phyloP scores from a whole-genome alignment of 2,329 filamentous ascomycete genomes.

The Mollisia scopiformis region DNA sequence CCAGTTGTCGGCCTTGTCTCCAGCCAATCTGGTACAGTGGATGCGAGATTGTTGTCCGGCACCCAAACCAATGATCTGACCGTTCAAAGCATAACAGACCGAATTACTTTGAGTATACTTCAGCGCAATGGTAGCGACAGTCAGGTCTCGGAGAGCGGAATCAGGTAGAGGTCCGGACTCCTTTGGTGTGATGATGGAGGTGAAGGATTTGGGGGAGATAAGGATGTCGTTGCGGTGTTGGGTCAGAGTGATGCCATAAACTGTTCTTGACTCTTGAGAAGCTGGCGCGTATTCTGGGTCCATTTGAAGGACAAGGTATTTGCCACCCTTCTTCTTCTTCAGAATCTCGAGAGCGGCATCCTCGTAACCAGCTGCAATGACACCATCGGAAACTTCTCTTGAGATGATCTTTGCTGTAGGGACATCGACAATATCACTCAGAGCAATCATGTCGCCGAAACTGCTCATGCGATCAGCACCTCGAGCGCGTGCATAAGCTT shows the following conservation, averaged over 20 bases:
- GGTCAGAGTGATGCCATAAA: constrained; percentile 86
- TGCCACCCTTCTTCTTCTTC: constrained; percentile 97
- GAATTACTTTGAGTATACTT: constrained; percentile 99
- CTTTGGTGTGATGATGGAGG: constrained; percentile 84
- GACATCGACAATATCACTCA: constrained; percentile 88
- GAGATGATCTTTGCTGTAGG: constrained; percentile 97
- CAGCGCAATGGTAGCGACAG: constrained; percentile 92
- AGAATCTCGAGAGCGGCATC: constrained; percentile 87
- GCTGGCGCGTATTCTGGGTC: constrained; percentile 83
- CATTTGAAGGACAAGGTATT: constrained; percentile 95
- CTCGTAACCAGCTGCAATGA: constrained; percentile 88
- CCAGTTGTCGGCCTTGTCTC: constrained; percentile 99
- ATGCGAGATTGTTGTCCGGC: constrained; percentile 97
- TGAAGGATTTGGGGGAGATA: constrained; percentile 85
- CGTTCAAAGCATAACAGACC: constrained; percentile 94
- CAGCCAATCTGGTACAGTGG: constrained; percentile 95
- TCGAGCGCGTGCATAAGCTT: constrained; percentile 93
- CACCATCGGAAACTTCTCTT: constrained; percentile 95
- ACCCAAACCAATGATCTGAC: constrained; percentile 91
- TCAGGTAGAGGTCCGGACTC: constrained; percentile 73
- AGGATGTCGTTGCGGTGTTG: constrained; percentile 93
- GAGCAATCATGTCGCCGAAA: constrained; percentile 94
- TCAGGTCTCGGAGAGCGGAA: constrained; percentile 83
- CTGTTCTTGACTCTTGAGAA: constrained; percentile 75
- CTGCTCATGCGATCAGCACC: constrained; percentile 98